Evolutionary conservation across 495 filamentous ascomycete species (phyloP), one percentile per base, ranked within the genome.

Genomic region (Acidomyces sp.): DNA sequence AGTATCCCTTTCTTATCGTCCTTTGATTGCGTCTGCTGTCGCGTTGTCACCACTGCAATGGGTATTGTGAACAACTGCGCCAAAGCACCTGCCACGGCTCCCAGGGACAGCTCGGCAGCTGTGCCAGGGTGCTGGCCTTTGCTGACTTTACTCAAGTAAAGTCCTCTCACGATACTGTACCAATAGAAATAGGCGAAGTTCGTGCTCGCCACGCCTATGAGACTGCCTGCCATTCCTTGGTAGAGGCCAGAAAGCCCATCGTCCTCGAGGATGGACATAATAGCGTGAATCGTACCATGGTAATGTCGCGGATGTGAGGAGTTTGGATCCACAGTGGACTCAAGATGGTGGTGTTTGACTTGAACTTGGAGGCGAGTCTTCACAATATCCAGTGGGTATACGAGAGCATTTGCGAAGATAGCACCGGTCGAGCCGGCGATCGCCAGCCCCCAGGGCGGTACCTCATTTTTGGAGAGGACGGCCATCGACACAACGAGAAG

Each of bases 141-240:
- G 44, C 71, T 69, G 17, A 50, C 40, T 23, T 73, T 80, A 22
- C 74, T 71, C 56, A 86, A 62, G 57, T 95, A 96, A 26, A 94
- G 62, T 10, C 72, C 74, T 30, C 90, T 79, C 11, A 95, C 85
- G 13, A 85, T 59, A 16, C 84, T 87, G 61, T 99, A 96, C 90
- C 90, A 99, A 67, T 96, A 99, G 56, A 99, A 99, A 63, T 99
- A 99, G 45, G 90, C 90, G 56, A 99, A 99, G 58, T 99, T 99
- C 41, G 86, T 96, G 11, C 86, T 94, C 6, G 85, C 88, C 11
- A 96, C 92, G 30, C 90, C 90, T 13, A 95, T 62, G 9, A 99
- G 68, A 5, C 85, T 74, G 13, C 92, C 87, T 34, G 70, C 62
- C 55, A 99, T 86, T 34, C 90, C 90, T 30, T 82, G 75, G 55